These are phyloP conservation scores for Gaultheria prostrata DNA, from an alignment of 148 eudicot species.

Conservation along the genomic window DNA sequence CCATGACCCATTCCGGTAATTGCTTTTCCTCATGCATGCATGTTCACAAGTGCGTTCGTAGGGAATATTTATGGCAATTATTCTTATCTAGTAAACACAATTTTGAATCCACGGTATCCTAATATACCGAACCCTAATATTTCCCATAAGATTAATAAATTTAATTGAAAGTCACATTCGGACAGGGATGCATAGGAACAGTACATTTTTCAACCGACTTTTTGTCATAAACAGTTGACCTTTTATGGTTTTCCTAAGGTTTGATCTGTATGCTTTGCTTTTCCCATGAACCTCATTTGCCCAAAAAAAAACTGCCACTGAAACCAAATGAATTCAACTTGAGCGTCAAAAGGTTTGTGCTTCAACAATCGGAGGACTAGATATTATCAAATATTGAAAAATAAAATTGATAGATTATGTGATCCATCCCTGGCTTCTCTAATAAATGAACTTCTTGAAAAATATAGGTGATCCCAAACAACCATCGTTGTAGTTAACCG, in stretches of 20 bases:
- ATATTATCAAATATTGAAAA: background rate
- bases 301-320: background rate
- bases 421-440: background rate
- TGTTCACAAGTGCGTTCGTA: background rate
- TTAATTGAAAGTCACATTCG: background rate
- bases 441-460: background rate
- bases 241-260: background rate
- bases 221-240: background rate
- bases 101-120: background rate
- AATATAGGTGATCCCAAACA: background rate
- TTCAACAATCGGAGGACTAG: background rate
- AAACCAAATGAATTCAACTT: background rate
- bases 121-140: background rate
- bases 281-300: background rate
- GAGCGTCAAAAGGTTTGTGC: background rate
- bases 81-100: background rate
- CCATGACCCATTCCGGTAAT: background rate
- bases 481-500: too few relatives aligned
- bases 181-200: background rate
- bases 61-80: background rate
- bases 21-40: background rate
- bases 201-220: background rate
- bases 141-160: background rate
- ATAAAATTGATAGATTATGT: too few relatives aligned
- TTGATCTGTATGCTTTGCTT: background rate